Conservation (phyloP, 176 grass and related monocot species). For the Aegilops speltoides region DNA sequence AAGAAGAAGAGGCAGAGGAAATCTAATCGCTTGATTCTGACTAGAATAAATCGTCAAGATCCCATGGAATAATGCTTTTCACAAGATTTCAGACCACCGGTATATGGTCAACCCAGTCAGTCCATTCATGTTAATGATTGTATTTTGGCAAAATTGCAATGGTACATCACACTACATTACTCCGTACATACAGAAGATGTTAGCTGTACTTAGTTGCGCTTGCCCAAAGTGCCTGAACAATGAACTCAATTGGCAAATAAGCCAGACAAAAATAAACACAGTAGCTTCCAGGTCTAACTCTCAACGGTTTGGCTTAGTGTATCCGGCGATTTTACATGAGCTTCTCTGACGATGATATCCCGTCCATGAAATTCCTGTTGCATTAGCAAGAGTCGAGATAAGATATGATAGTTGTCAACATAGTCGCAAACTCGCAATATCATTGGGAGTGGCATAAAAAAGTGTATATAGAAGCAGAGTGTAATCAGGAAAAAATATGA, state of each 20-base stretch:
- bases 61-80: background rate
- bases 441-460: background rate
- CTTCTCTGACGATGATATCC: conserved; percentile 58
- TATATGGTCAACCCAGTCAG: background rate
- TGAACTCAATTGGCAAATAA: conserved; percentile 15
- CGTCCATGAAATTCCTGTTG: conserved; percentile 67
- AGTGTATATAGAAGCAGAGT: background rate
- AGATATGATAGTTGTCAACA: background rate
- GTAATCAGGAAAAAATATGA: background rate
- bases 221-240: background rate
- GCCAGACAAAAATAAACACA: conserved; percentile 17
- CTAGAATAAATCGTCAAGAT: background rate
- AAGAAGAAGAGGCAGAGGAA: background rate
- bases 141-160: conserved; percentile 11
- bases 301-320: background rate
- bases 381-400: conserved; percentile 4
- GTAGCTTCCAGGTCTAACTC: background rate
- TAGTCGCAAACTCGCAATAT: background rate
- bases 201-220: conserved; percentile 21
- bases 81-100: background rate
- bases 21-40: background rate
- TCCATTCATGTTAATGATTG: background rate
- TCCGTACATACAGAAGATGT: conserved; percentile 18
- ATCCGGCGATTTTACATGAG: conserved; percentile 31
- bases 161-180: background rate